Base-by-base conservation (phyloP, 306 rosid species). In the Prunus fruticosa region DNA sequence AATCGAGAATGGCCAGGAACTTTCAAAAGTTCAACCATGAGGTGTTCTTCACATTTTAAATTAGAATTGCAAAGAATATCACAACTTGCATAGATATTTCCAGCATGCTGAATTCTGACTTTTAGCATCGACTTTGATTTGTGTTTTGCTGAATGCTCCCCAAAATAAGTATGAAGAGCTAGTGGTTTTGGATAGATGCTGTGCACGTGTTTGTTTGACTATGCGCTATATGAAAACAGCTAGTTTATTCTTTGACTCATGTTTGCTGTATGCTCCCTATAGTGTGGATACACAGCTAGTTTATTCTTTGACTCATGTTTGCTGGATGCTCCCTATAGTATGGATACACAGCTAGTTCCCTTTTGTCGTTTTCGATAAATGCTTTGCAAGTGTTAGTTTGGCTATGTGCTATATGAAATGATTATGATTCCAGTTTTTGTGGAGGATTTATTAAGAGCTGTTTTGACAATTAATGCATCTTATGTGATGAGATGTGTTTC, bases 381-480 rank as follows among this genome's bases (percentile, higher is more conserved):
- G 11, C 27, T 50, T 19, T 8, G 54, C 62, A 56, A 22, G 6
- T 57, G 72, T 72, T 49, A 51, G 46, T 65, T 57, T 32, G 56
- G 27, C 4, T 18, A 41, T 50, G 15, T 4, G 27, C 69, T 34
- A 10, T 18, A 5, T 64, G 69, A 34, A 34, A 64, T 23, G 64
- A 25, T 5, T 60, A 51, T 11, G 28, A 15, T 46, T 73, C 77
- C 47, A 2, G 1, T 43, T 60, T 18, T 11, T 5, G n/a, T 19
- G 11, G 45, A 46, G 25, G 49, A 61, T 25, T 73, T 51, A 25
- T 60, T 51, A 25, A 23, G 50, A 45, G 58, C 46, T 41, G 2
- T 38, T 14, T 73, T 57, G 76, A 49, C 67, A 43, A 14, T 58
- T 72, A 72, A 15, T 58, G 76, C 56, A 72, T 46, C 69, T 43